Conservation (phyloP, 1,284 basidiomycete genomes). For the Rhodotorula sp. region DNA sequence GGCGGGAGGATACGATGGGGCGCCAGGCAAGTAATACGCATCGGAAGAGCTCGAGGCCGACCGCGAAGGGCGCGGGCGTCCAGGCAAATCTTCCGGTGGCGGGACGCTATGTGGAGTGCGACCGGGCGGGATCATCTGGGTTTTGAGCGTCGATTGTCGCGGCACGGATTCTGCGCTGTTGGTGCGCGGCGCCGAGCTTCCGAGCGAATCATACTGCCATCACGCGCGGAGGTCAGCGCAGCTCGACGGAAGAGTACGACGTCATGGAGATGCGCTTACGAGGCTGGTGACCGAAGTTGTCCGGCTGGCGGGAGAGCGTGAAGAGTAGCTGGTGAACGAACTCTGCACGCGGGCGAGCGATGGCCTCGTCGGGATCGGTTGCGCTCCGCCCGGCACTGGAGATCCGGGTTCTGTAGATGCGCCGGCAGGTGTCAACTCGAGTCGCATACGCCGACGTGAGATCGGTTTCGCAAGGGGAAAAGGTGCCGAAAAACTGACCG, state of each 20-base stretch:
- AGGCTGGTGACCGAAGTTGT: conserved; percentile 9
- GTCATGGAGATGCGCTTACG: not conserved
- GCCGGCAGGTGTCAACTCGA: not conserved
- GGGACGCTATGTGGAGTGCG: not conserved
- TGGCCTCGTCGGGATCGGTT: not conserved
- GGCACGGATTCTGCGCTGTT: not conserved
- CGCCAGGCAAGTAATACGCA: not conserved
- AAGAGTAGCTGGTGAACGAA: conserved; percentile 7
- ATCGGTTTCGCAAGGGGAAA: not conserved
- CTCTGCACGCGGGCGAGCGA: conserved; percentile 1
- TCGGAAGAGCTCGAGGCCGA: conserved; percentile 1
- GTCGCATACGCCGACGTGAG: not conserved
- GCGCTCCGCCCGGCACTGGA: not conserved
- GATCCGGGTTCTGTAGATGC: not conserved
- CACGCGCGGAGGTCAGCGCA: not conserved
- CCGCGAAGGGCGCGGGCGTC: not conserved
- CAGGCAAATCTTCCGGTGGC: not conserved
- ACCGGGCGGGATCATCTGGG: conserved; percentile 2
- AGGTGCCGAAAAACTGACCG: not conserved
- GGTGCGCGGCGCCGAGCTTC: conserved; percentile 5
- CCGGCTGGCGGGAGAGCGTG: conserved; percentile 11
- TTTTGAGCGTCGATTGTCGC: not conserved
- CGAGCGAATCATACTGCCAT: conserved; percentile 4
- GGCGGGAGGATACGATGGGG: not conserved
- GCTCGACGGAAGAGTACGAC: not conserved